Evolutionary conservation across 2,329 filamentous ascomycete genomes (phyloP).

Genomic region (Huntiella abstrusa): DNA sequence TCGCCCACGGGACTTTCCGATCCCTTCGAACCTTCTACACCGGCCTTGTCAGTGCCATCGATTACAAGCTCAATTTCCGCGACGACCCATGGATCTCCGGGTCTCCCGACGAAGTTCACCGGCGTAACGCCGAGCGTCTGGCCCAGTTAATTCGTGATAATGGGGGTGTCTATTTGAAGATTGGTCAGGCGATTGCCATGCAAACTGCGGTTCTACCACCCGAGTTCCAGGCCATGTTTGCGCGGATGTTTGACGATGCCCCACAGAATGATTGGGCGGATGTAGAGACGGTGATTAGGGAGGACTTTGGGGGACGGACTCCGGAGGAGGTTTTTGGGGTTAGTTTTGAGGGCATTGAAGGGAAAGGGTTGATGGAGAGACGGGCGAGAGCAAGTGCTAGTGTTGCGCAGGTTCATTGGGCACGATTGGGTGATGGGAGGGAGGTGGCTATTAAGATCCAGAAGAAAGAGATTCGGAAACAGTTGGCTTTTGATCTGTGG

Average conservation of each 20-base stretch:
- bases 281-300: conserved; percentile 63
- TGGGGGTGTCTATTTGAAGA: conserved; percentile 90
- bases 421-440: conserved; percentile 61
- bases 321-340: conserved; percentile 87
- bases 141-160: conserved; percentile 69
- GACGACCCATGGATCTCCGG: conserved; percentile 56
- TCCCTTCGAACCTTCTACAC: conserved; percentile 65
- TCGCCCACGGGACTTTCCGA: conserved; percentile 60
- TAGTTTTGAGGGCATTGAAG: conserved; percentile 53
- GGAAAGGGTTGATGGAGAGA: conserved; percentile 44
- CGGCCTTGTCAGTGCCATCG: conserved; percentile 63
- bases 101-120: conserved; percentile 59
- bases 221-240: conserved; percentile 92
- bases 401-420: conserved; percentile 96
- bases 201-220: conserved; percentile 85
- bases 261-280: conserved; percentile 81
- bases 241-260: conserved; percentile 92
- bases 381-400: conserved; percentile 58
- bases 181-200: conserved; percentile 96
- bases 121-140: conserved; percentile 64
- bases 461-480: conserved; percentile 79
- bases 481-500: conserved; percentile 91
- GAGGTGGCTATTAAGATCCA: conserved; percentile 95
- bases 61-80: conserved; percentile 95
- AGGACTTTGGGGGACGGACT: conserved; percentile 71